These are phyloP conservation scores for Diplocarpon rosae DNA, from an alignment of 2,329 filamentous ascomycete genomes.

Conservation along the genomic window DNA sequence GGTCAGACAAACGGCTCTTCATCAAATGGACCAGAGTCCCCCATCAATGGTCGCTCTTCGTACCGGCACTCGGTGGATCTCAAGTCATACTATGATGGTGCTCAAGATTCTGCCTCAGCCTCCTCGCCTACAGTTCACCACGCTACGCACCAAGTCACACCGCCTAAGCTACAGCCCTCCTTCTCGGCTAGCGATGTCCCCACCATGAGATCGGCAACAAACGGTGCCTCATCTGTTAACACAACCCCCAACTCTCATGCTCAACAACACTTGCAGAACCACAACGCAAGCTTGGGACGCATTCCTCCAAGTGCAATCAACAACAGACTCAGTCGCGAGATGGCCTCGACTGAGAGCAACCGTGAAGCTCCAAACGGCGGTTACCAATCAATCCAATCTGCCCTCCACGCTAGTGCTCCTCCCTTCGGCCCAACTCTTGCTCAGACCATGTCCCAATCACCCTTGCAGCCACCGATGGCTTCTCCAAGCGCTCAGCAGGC, in stretches of 20 bases:
- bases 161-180: conserved; percentile 72
- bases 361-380: conserved; percentile 35
- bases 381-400: conserved; percentile 55
- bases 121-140: conserved; percentile 30
- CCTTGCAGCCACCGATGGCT: conserved; percentile 18
- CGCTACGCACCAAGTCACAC: conserved; percentile 42
- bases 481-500: conserved; percentile 22
- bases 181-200: conserved; percentile 86
- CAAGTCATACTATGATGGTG: conserved; percentile 31
- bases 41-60: conserved; percentile 37
- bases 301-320: conserved; percentile 58
- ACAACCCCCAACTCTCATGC: conserved; percentile 43
- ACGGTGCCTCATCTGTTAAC: conserved; percentile 19
- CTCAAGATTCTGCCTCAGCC: conserved; percentile 22
- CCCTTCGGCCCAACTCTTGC: conserved; percentile 61
- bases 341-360: conserved; percentile 31
- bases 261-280: conserved; percentile 52
- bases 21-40: conserved; percentile 29
- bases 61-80: conserved; percentile 50
- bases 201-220: conserved; percentile 54
- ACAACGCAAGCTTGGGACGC: conserved; percentile 72
- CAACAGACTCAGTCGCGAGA: conserved; percentile 62
- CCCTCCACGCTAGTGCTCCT: conserved; percentile 67
- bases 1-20: conserved; percentile 27
- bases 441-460: conserved; percentile 25